Percentiles rank a stretch among this genome's conserved stretches.
phyloP scores from a whole-genome alignment of 192 early-diverging fungal genomes.

The Paraglomus occultum region DNA sequence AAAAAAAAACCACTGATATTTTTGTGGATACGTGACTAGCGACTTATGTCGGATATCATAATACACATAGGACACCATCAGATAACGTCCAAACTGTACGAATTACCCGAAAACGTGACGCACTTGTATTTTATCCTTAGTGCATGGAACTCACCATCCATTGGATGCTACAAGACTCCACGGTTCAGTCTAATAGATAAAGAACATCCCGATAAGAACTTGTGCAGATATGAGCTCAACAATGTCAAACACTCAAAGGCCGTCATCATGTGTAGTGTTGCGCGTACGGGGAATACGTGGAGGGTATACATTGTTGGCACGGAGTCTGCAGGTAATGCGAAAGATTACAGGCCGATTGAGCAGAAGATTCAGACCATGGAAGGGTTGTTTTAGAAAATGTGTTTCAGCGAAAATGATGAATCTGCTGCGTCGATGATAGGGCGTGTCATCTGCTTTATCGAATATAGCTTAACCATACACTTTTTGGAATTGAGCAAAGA shows the following conservation, averaged over 20 bases:
- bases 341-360: conserved; percentile 27
- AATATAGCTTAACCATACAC: no score
- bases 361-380: no score
- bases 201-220: neutral
- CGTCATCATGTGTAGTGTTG: conserved; percentile 25
- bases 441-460: no score
- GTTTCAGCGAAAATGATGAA: no score
- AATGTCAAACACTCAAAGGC: conserved; percentile 17
- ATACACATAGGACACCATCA: conserved; percentile 21
- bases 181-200: conserved; percentile 26
- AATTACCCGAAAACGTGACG: conserved; percentile 1
- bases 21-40: no score
- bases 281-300: neutral
- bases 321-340: conserved; percentile 28
- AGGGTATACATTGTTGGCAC: conserved; percentile 20
- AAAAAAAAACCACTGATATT: no score
- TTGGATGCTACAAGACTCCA: conserved; percentile 4
- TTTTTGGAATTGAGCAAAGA: no score
- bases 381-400: no score
- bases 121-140: conserved; percentile 30
- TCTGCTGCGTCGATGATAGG: no score
- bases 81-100: conserved; percentile 19
- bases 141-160: conserved; percentile 12
- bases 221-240: conserved; percentile 20
- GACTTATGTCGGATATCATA: neutral